These are phyloP conservation scores for Hirschfeldia incana DNA, from an alignment of 345 rosid genomes.

Conservation along the genomic window DNA sequence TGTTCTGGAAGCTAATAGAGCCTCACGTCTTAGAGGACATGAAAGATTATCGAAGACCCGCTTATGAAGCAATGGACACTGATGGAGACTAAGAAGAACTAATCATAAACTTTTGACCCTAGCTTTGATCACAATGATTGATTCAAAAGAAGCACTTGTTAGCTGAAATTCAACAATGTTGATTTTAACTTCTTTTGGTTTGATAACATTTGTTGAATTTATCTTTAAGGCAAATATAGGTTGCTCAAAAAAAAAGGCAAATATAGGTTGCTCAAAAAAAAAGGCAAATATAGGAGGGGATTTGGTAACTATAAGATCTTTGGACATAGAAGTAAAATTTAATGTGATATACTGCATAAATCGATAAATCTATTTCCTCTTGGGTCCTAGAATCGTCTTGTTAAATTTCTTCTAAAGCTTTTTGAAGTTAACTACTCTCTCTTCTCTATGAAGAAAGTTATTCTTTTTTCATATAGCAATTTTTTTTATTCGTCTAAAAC, in stretches of 20 bases:
- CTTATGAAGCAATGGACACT: conserved; percentile 6
- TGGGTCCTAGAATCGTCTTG: too few relatives aligned
- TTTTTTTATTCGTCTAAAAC: too few relatives aligned
- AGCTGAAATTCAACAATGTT: not conserved
- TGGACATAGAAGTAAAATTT: not conserved
- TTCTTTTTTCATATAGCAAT: too few relatives aligned
- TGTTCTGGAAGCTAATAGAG: conserved; percentile 72
- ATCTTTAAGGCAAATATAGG: not conserved
- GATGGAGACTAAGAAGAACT: conserved; percentile 26
- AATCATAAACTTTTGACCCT: not conserved
- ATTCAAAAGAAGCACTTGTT: not conserved
- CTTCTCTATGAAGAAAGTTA: too few relatives aligned
- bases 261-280: not conserved
- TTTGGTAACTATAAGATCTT: not conserved
- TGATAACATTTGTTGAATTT: not conserved
- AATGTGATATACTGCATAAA: too few relatives aligned
- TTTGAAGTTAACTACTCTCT: too few relatives aligned
- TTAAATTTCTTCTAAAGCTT: too few relatives aligned
- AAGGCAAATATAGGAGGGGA: not conserved
- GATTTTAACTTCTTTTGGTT: not conserved
- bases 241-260: not conserved
- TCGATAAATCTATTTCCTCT: too few relatives aligned
- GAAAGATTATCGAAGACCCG: conserved; percentile 45
- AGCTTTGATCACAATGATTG: conserved; percentile 2
- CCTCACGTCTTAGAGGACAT: conserved; percentile 57